Evolutionary conservation across 1,139 yeast genomes (phyloP).

Genomic region (Diutina pseudorugosa): DNA sequence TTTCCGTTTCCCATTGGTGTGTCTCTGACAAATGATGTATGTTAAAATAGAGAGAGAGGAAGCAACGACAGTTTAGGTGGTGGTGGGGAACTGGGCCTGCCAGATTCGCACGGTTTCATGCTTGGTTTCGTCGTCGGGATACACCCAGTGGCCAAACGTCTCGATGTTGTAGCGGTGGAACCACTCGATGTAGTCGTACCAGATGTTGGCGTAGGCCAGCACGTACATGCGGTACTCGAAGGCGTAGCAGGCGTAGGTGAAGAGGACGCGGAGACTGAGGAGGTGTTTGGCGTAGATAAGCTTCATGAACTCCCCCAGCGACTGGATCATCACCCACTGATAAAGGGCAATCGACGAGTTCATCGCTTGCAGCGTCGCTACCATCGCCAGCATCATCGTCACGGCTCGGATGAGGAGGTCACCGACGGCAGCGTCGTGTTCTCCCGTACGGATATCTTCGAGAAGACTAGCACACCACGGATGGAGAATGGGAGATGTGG

Average conservation of each 20-base stretch:
- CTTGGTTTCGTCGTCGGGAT: background rate
- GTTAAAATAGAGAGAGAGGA: too few relatives aligned
- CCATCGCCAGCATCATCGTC: background rate
- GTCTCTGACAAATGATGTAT: background rate
- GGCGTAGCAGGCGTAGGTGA: background rate
- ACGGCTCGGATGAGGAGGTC: background rate
- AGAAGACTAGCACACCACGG: background rate
- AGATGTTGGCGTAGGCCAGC: conserved; percentile 2
- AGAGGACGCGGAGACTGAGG: background rate
- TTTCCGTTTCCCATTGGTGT: background rate
- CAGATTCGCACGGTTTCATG: background rate
- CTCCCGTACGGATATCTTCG: background rate
- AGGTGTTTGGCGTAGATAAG: background rate
- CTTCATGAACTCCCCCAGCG: background rate
- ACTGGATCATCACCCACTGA: background rate
- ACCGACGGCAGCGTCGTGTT: background rate
- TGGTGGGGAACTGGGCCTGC: background rate
- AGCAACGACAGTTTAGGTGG: background rate
- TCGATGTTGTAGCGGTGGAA: background rate
- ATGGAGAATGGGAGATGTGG: background rate
- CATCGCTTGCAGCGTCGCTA: background rate
- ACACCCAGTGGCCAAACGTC: background rate
- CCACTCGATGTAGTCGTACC: background rate
- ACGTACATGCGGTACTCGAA: background rate
- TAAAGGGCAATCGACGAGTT: background rate